Percentiles rank a stretch among this genome's conserved stretches.
These are phyloP conservation scores for Penicillium brevicompactum DNA, from an alignment of 2,329 filamentous ascomycete genomes.

Conservation along the genomic window DNA sequence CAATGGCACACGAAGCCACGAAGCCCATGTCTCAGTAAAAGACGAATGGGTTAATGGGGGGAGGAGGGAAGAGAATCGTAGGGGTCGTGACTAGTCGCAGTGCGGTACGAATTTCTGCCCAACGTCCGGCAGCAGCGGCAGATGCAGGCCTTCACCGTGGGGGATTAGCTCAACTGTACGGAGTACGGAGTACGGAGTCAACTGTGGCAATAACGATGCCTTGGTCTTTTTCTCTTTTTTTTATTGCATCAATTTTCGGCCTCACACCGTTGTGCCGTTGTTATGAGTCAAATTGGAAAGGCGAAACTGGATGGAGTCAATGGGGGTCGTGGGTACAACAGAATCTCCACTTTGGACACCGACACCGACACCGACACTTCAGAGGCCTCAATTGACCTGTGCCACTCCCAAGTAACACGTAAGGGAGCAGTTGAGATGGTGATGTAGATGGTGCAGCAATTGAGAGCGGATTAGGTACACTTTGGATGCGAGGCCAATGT, in stretches of 20 bases:
- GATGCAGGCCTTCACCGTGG: slow-evolving; percentile 26
- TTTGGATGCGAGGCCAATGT: not conserved
- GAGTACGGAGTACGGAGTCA: not conserved
- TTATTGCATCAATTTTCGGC: not conserved
- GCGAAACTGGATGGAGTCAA: slow-evolving; percentile 7
- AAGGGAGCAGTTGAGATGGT: slow-evolving; percentile 17
- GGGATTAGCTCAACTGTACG: not conserved
- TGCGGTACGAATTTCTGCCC: slow-evolving; percentile 33
- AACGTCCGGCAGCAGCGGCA: slow-evolving; percentile 27
- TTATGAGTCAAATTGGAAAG: slow-evolving; percentile 3
- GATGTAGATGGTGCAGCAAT: slow-evolving; percentile 12
- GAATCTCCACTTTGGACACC: slow-evolving; percentile 20
- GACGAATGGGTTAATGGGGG: not conserved
- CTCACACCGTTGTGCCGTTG: not conserved
- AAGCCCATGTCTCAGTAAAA: slow-evolving; percentile 10
- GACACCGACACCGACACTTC: slow-evolving; percentile 28
- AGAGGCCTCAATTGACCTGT: slow-evolving; percentile 1
- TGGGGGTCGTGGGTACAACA: slow-evolving; percentile 8
- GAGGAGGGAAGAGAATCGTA: not conserved
- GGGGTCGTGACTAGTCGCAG: slow-evolving; percentile 12
- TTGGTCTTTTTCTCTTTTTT: not conserved
- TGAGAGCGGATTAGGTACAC: not conserved
- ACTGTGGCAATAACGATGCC: slow-evolving; percentile 3
- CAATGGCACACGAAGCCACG: slow-evolving; percentile 2
- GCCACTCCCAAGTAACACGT: slow-evolving; percentile 1